Percentiles rank a stretch among this genome's conserved stretches.
Evolutionary conservation across 225 moss, liverwort and hornwort species (phyloP).

Genomic region (Ulota crispa): DNA sequence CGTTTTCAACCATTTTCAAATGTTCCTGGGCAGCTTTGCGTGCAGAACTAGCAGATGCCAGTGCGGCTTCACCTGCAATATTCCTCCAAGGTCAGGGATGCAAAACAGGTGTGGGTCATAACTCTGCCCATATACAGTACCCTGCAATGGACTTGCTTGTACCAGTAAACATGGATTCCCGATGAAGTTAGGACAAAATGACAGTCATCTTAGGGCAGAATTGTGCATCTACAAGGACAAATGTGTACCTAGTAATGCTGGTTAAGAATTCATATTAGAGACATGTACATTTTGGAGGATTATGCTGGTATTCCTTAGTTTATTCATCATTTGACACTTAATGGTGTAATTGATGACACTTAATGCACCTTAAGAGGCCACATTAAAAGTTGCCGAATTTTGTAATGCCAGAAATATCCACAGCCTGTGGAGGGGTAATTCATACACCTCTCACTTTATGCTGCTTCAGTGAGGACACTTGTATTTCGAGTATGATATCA

Average conservation of each 20-base stretch:
- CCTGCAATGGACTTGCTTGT: not conserved
- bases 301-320: not conserved
- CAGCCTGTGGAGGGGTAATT: no score
- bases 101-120: not conserved
- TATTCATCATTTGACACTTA: not conserved
- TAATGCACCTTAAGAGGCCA: no score
- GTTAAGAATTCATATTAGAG: not conserved
- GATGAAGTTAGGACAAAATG: not conserved
- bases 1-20: conserved; percentile 42
- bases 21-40: conserved; percentile 49
- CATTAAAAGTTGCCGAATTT: no score
- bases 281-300: not conserved
- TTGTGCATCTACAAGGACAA: not conserved
- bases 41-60: conserved; percentile 53
- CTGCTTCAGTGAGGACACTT: not conserved
- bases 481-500: not conserved
- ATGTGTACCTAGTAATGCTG: no score
- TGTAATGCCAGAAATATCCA: no score
- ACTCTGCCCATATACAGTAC: not conserved
- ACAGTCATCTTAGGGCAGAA: not conserved
- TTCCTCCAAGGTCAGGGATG: not conserved
- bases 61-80: conserved; percentile 49
- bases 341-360: not conserved
- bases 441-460: no score
- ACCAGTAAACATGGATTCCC: not conserved